Conservation (phyloP, 106 monocot species). For the Allium sativum region DNA sequence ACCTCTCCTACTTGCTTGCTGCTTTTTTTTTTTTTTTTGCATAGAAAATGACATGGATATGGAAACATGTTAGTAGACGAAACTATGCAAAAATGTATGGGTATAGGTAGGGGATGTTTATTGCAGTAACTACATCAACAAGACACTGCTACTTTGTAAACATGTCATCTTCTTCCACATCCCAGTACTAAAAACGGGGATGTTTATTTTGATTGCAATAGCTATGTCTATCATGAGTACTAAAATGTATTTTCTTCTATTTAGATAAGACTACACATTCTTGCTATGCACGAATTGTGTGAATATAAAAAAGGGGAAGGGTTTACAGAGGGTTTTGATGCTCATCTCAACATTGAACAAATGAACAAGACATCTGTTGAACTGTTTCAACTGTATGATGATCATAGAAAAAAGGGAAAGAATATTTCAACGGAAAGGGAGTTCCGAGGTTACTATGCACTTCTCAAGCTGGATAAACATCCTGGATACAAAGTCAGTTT, state of each 20-base stretch:
- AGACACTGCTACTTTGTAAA: too few species aligned
- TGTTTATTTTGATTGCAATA: too few species aligned
- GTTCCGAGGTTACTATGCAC: slow-evolving; percentile 95
- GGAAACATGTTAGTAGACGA: too few species aligned
- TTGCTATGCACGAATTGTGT: slow-evolving; percentile 95
- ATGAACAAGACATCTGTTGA: slow-evolving; percentile 99
- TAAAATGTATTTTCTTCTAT: slow-evolving; percentile 2
- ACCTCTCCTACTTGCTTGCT: too few species aligned
- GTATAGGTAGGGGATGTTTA: too few species aligned
- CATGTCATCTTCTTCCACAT: too few species aligned
- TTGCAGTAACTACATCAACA: too few species aligned
- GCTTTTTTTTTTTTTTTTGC: too few species aligned
- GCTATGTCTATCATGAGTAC: too few species aligned
- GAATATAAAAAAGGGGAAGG: slow-evolving; percentile 94
- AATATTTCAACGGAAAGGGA: slow-evolving; percentile 66
- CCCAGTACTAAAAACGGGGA: too few species aligned
- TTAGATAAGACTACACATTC: slow-evolving; percentile 92
- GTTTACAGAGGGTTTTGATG: slow-evolving; percentile 96
- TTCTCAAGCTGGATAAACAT: slow-evolving; percentile 92
- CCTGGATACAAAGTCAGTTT: slow-evolving; percentile 82
- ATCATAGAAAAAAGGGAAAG: slow-evolving; percentile 68
- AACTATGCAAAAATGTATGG: too few species aligned
- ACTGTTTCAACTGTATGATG: slow-evolving; percentile 97
- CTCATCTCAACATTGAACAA: slow-evolving; percentile 97
- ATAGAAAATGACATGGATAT: too few species aligned